Conservation (phyloP, 1,284 basidiomycete species). For the Malassezia brasiliensis region DNA sequence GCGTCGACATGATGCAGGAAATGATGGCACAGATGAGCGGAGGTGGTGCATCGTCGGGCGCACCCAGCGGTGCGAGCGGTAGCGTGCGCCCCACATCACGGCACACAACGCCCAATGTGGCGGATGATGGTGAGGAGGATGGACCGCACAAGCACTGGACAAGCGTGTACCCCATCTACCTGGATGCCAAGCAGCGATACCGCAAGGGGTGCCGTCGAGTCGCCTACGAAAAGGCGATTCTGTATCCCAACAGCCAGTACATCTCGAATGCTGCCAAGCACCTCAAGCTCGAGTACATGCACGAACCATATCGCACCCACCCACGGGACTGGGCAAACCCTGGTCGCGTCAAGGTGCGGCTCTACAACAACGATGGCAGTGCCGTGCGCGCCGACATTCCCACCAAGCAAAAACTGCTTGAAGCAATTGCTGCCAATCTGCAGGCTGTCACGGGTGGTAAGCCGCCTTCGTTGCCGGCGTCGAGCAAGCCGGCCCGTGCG, state of each 20-base stretch:
- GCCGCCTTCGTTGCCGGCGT: constrained; percentile 24
- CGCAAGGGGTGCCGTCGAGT: constrained; percentile 72
- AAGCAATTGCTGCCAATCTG: constrained; percentile 27
- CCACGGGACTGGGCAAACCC: constrained; percentile 89
- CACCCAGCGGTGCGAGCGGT: neutral
- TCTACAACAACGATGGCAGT: constrained; percentile 71
- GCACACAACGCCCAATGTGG: constrained; percentile 13
- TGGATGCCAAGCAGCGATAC: constrained; percentile 85
- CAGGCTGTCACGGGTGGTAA: constrained; percentile 33
- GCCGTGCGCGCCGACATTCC: constrained; percentile 63
- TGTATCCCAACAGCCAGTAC: constrained; percentile 86
- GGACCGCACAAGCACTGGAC: constrained; percentile 63
- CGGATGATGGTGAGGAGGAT: constrained; percentile 10
- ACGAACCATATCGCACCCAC: constrained; percentile 74
- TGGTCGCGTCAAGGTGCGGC: constrained; percentile 65
- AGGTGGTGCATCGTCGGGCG: constrained; percentile 8
- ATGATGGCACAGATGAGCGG: constrained; percentile 40
- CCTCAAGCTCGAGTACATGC: constrained; percentile 67
- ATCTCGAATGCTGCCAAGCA: constrained; percentile 72
- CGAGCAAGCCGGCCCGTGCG: neutral
- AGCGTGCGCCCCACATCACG: neutral
- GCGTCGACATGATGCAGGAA: constrained; percentile 32
- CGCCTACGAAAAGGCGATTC: constrained; percentile 66
- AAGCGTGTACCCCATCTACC: constrained; percentile 88
- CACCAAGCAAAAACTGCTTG: constrained; percentile 61